Evolutionary conservation across 83 land plant species (phyloP), one percentile per base, ranked within the genome.

Genomic region (Isoetes engelmannii): DNA sequence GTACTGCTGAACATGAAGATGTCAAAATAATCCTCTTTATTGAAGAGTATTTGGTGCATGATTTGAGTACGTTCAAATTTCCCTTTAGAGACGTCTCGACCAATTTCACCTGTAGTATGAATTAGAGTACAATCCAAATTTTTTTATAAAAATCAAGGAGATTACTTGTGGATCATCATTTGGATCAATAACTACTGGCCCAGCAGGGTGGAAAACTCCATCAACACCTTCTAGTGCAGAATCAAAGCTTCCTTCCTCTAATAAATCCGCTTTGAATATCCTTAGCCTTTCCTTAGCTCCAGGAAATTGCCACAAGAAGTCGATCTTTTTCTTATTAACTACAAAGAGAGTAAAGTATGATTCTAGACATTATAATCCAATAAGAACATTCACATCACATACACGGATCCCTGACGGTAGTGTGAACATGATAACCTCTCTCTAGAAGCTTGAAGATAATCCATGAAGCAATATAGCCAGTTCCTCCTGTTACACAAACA

Each of bases 141-240:
- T 0, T 28, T 28, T 28, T 28, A 28, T 28, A 28, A 28, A 28
- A 28, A 2, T 28, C 37, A 28, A 7, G 3, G 6, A 45, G 45
- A 19, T 28, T 17, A 77, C 81, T 77, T 79, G 68, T 4, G 81
- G 78, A 56, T 79, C 69, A 43, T 61, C 63, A 17, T 49, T 44
- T 53, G 48, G 72, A 64, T 63, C 61, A 6, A 80, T 81, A 7
- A 90, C 44, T 15, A 93, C 96, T 5, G 96, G 96, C 0, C 96
- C 89, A 13, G 98, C 98, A 44, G 86, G 79, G 72, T 94, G 98
- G 62, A 94, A 90, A 28, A 94, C 92, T 0, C 92, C 87, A 63
- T 84, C 74, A 0, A 84, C 92, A 8, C 98, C 98, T 5, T 68
- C 48, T 4, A 94, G 63, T 1, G 90, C 92, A 19, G 78, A 85